These are phyloP conservation scores for Rhodosporidiobolus sp. DNA, from an alignment of 768 basidiomycete species.

Conservation along the genomic window DNA sequence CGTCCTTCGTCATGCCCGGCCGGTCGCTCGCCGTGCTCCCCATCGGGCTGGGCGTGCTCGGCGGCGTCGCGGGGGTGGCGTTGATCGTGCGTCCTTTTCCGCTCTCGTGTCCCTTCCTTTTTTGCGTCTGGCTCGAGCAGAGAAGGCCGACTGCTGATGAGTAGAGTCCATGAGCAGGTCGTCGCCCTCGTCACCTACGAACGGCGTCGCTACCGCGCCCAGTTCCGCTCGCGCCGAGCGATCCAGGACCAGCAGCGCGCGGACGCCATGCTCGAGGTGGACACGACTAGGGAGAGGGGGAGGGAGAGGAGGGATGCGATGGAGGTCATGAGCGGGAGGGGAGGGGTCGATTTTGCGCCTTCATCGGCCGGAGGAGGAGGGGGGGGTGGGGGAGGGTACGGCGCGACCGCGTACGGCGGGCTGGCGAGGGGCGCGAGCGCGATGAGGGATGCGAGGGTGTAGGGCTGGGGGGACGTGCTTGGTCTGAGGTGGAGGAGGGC, in stretches of 20 bases:
- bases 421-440: too few species aligned
- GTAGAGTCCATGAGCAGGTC: not conserved
- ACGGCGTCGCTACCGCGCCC: not conserved
- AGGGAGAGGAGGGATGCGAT: not conserved
- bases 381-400: too few species aligned
- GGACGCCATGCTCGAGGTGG: not conserved
- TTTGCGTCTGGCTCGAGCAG: not conserved
- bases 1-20: slow-evolving; percentile 5
- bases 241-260: not conserved
- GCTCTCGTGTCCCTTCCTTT: not conserved
- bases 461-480: too few species aligned
- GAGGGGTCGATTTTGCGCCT: too few species aligned
- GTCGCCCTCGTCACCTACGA: slow-evolving; percentile 10
- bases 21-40: slow-evolving; percentile 4
- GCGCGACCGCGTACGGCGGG: too few species aligned
- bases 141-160: not conserved
- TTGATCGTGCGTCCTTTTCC: not conserved
- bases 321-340: not conserved
- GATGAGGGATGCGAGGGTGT: too few species aligned
- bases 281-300: rapidly evolving
- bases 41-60: not conserved
- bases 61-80: not conserved
- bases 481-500: too few species aligned
- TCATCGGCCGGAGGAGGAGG: too few species aligned
- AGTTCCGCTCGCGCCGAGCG: not conserved